Base-by-base conservation (phyloP, 1,284 basidiomycete genomes). In the Pseudozyma thailandica region DNA sequence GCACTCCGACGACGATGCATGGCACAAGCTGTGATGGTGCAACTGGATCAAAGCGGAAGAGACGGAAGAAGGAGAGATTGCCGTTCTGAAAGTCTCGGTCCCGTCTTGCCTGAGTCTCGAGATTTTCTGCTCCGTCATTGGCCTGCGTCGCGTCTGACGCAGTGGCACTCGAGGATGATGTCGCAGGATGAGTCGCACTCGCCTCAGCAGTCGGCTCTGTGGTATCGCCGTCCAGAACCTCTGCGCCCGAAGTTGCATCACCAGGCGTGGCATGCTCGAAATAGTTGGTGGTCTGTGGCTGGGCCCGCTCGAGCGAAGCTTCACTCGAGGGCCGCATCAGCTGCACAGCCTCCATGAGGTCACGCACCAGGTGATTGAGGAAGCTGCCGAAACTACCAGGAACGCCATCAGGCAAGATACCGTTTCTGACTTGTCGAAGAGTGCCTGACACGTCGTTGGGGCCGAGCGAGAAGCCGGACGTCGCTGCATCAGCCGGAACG, bases 51-150 rank as follows among this genome's bases (percentile, higher is more conserved):
- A 81, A 80, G 8, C 78, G 68, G 69, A 76, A 80, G 25, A 80
- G 60, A 6, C 80, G 79, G 74, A 78, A 82, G 56, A 82, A 82
- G 18, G 75, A 74, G 6, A 82, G 62, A 33, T 80, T 74, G 25
- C 77, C 79, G 23, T 62, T 56, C 52, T 74, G 62, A 31, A 81
- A 50, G 39, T 81, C 79, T 20, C 65, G 49, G 12, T 75, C 55
- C 7, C 78, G 55, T 30, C 78, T 55, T 4, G 51, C 62, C 25
- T 58, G 54, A 27, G 65, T 53, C 41, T 72, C 72, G 25, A 50
- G 35, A 23, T 62, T 51, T 13, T 51, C 61, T 33, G 37, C 42
- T n/a, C 26, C 46, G 6, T 26, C 2, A 9, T 20, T 20, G 4
- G 37, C 4, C 9, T 50, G 48, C 27, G 49, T 20, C 3, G 35